Base-by-base conservation (phyloP, 176 grass and related monocot species). In the Carex littledalei region DNA sequence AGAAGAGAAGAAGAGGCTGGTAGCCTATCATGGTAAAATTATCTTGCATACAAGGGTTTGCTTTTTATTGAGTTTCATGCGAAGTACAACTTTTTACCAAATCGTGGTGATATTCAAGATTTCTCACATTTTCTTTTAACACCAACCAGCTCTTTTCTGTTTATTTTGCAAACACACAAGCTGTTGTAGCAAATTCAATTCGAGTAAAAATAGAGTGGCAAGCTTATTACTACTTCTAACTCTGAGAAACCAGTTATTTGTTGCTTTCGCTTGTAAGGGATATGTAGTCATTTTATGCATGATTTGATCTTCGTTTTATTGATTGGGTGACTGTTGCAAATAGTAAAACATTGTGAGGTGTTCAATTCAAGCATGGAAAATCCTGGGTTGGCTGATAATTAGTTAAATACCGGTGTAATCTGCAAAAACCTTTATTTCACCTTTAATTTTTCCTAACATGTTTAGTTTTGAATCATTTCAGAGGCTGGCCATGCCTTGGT, bases 401-500 rank as follows among this genome's bases (percentile, higher is more conserved):
- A 26, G 26, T 26, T 26, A 49, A 77, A 6, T 29, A 54, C 3
- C 10, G 8, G 24, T 54, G 20, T 78, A 17, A 54, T 32, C 11
- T 32, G 14, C 12, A 55, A 54, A 55, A 6, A 77, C 66, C 13
- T 75, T 73, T 17, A 59, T 39, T 70, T 72, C n/a, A 63, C 4
- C 17, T 78, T 64, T 50, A 1, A 53, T 61, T 86, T 34, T 31
- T 64, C 31, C 34, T 29, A 62, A 63, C 32, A 32, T 77, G 53
- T 31, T 84, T 20, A 5, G 5, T 18, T 70, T 17, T 50, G 37
- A 13, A 16, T 0, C 66, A 64, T 81, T 87, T 49, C 83, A 98
- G 95, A 98, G 91, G 95, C 95, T 66, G 95, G 95, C 6, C 95
- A 98, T 92, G 95, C 93, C 54, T 91, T 98, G 3, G 95, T 98